Conservation (phyloP, 768 basidiomycete species). For the Mycena haematopus region DNA sequence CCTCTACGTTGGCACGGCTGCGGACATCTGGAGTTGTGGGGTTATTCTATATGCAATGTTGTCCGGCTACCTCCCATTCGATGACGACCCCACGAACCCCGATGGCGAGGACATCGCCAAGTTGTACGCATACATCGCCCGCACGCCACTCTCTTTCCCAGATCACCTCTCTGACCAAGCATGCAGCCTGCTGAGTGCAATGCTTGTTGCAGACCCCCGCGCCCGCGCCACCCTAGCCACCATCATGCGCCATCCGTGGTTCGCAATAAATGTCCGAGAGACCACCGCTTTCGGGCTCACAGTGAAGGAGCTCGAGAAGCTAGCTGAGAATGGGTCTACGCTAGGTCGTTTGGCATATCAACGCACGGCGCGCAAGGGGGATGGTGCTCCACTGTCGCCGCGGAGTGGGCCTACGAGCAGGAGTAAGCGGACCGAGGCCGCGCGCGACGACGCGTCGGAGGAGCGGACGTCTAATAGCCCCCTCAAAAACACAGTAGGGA, state of each 20-base stretch:
- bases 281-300: slow-evolving; percentile 63
- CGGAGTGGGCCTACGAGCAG: slow-evolving; percentile 3
- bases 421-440: slow-evolving; percentile 11
- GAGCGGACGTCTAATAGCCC: not conserved
- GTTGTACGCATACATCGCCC: slow-evolving; percentile 97
- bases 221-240: slow-evolving; percentile 75
- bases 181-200: slow-evolving; percentile 80
- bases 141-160: slow-evolving; percentile 93
- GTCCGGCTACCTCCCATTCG: slow-evolving; percentile 95
- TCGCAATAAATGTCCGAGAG: slow-evolving; percentile 57
- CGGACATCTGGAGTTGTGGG: slow-evolving; percentile 97
- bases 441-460: slow-evolving; percentile 37
- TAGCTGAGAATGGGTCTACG: slow-evolving; percentile 79
- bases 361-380: slow-evolving; percentile 9
- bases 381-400: not conserved
- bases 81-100: slow-evolving; percentile 97
- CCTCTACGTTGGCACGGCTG: slow-evolving; percentile 95
- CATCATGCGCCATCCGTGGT: slow-evolving; percentile 92
- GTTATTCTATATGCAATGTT: slow-evolving; percentile 98
- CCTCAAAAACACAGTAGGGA: slow-evolving; percentile 20
- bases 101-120: slow-evolving; percentile 99
- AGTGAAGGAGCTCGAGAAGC: slow-evolving; percentile 79
- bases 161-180: slow-evolving; percentile 89
- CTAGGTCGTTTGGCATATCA: slow-evolving; percentile 61
- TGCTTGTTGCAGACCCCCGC: slow-evolving; percentile 93